phyloP scores from a whole-genome alignment of 106 monocot genomes.

The Allium cepa region DNA sequence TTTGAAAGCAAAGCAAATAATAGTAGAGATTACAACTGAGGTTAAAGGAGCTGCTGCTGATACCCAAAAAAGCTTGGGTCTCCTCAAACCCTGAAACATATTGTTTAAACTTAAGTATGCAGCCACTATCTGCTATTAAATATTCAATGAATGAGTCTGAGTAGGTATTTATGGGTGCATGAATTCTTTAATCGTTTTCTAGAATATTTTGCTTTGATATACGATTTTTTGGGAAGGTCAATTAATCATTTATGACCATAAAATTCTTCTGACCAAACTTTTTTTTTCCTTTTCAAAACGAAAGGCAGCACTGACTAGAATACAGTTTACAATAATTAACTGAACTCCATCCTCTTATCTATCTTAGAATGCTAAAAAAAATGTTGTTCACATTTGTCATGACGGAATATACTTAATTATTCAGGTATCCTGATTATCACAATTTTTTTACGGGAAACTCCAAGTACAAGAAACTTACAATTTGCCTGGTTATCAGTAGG shows the following conservation, averaged over 20 bases:
- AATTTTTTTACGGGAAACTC: neutral
- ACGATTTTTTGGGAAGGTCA: too few species aligned
- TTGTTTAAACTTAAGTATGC: neutral
- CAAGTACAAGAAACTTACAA: slow-evolving; percentile 44
- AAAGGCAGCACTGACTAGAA: too few species aligned
- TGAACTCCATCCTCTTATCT: neutral
- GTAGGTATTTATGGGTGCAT: too few species aligned
- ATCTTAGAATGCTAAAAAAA: neutral
- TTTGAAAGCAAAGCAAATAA: slow-evolving; percentile 60
- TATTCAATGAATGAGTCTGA: too few species aligned
- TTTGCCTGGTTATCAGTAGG: slow-evolving; percentile 57
- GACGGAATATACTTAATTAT: neutral
- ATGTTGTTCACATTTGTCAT: neutral
- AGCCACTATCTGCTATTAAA: too few species aligned
- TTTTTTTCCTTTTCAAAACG: too few species aligned
- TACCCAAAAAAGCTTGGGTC: slow-evolving; percentile 86
- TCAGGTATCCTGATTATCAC: neutral
- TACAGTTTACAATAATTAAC: too few species aligned
- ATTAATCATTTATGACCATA: too few species aligned
- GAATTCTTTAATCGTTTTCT: too few species aligned
- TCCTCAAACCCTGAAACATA: slow-evolving; percentile 46
- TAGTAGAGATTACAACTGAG: slow-evolving; percentile 78
- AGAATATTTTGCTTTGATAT: too few species aligned
- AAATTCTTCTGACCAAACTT: too few species aligned
- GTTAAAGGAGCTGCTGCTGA: slow-evolving; percentile 85